These are phyloP conservation scores for Helianthus annuus DNA, from an alignment of 129 eudicot genomes.

Conservation along the genomic window DNA sequence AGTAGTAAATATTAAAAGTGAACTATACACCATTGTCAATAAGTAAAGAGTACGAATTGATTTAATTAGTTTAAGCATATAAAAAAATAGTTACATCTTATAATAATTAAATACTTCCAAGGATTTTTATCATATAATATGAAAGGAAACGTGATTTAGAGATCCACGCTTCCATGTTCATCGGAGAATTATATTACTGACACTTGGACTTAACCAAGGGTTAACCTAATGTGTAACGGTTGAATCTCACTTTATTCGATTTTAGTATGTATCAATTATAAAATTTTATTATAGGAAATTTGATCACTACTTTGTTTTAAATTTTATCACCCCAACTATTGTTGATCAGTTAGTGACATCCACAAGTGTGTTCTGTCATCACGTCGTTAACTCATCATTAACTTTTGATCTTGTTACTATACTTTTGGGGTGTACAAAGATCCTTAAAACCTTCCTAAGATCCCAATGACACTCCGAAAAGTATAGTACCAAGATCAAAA, in stretches of 20 bases:
- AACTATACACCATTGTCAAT: no score
- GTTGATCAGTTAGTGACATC: no score
- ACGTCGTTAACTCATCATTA: no score
- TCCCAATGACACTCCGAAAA: no score
- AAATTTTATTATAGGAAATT: not conserved
- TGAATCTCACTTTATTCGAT: not conserved
- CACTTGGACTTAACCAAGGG: constrained; percentile 11
- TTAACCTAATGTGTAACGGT: not conserved
- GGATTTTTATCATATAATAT: not conserved
- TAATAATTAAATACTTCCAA: not conserved
- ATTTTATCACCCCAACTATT: no score
- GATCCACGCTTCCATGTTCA: constrained; percentile 17
- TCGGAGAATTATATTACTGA: not conserved
- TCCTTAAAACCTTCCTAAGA: no score
- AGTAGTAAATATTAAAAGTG: not conserved
- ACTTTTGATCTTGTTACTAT: no score
- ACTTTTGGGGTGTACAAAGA: no score
- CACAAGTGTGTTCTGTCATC: no score
- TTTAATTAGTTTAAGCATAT: not conserved
- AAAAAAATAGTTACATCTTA: not conserved
- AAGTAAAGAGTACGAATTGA: not conserved
- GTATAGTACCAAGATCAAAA: no score
- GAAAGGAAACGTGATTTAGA: not conserved
- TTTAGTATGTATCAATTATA: not conserved
- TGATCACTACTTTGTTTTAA: not conserved